These are phyloP conservation scores for Leucocoprinus sp. DNA, from an alignment of 768 basidiomycete species.

Conservation along the genomic window DNA sequence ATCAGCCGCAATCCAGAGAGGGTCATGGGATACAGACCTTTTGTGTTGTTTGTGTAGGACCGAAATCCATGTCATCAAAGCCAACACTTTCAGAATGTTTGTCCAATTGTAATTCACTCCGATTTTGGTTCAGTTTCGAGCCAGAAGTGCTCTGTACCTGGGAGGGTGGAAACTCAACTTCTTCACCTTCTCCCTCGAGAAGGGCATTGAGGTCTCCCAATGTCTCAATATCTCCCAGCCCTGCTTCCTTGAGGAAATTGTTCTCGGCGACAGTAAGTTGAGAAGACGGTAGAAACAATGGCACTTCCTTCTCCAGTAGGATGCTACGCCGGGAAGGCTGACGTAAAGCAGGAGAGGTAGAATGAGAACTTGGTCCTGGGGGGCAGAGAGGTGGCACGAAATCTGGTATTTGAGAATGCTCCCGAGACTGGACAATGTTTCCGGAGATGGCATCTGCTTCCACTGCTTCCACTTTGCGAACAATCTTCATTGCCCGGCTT, in stretches of 20 bases:
- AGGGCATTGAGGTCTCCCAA: slow-evolving; percentile 50
- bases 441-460: slow-evolving; percentile 7
- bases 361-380: slow-evolving; percentile 6
- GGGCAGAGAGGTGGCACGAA: slow-evolving; percentile 35
- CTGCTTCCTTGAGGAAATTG: slow-evolving; percentile 47
- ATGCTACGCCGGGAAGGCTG: slow-evolving; percentile 15
- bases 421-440: slow-evolving; percentile 15
- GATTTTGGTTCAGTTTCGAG: slow-evolving; percentile 9
- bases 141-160: slow-evolving; percentile 15
- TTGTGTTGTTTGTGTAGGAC: slow-evolving; percentile 31
- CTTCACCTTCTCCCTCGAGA: slow-evolving; percentile 53
- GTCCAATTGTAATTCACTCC: slow-evolving; percentile 17
- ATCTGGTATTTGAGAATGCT: slow-evolving; percentile 19
- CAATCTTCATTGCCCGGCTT: slow-evolving; percentile 49
- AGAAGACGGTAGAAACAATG: slow-evolving; percentile 45
- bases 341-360: not conserved
- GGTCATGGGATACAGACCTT: slow-evolving; percentile 21
- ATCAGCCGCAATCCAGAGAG: not conserved
- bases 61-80: slow-evolving; percentile 29
- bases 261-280: slow-evolving; percentile 52
- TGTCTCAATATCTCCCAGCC: slow-evolving; percentile 56
- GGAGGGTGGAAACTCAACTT: slow-evolving; percentile 33
- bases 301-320: slow-evolving; percentile 20
- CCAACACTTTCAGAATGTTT: slow-evolving; percentile 24
- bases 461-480: slow-evolving; percentile 27